phyloP scores from a whole-genome alignment of 208 protist genomes.

The Wallacemonas sp. region DNA sequence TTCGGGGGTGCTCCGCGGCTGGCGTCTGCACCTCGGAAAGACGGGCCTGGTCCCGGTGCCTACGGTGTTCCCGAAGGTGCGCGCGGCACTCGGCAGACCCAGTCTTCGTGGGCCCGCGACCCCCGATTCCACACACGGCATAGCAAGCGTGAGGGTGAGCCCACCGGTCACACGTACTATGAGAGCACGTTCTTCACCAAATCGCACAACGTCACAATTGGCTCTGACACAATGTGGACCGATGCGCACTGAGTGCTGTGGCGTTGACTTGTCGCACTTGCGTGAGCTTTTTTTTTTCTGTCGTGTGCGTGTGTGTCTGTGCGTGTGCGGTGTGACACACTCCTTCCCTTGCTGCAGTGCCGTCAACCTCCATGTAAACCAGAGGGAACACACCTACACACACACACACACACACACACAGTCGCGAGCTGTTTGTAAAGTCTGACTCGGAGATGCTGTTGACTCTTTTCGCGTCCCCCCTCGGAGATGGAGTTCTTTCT shows the following conservation, averaged over 20 bases:
- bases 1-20: slow-evolving; percentile 29
- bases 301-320: neutral
- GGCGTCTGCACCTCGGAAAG: neutral
- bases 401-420: too few relatives aligned
- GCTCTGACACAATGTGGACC: slow-evolving; percentile 50
- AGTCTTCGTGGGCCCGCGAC: slow-evolving; percentile 59
- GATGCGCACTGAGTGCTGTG: neutral
- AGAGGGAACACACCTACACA: too few relatives aligned
- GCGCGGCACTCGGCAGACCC: slow-evolving; percentile 3
- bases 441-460: too few relatives aligned
- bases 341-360: too few relatives aligned
- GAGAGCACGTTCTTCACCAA: slow-evolving; percentile 79
- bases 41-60: slow-evolving; percentile 43
- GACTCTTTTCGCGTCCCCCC: too few relatives aligned
- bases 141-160: slow-evolving; percentile 20
- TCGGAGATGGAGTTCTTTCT: too few relatives aligned
- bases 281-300: slow-evolving; percentile 13
- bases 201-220: slow-evolving; percentile 79
- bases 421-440: too few relatives aligned
- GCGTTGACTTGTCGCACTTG: too few relatives aligned
- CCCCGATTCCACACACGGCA: slow-evolving; percentile 43
- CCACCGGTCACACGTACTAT: slow-evolving; percentile 62
- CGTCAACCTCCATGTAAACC: too few relatives aligned
- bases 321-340: too few relatives aligned
- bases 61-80: slow-evolving; percentile 27